Evolutionary conservation across 164 flowering plant genomes (phyloP), one percentile per base, ranked within the genome.

Genomic region (Warburgia ugandensis): DNA sequence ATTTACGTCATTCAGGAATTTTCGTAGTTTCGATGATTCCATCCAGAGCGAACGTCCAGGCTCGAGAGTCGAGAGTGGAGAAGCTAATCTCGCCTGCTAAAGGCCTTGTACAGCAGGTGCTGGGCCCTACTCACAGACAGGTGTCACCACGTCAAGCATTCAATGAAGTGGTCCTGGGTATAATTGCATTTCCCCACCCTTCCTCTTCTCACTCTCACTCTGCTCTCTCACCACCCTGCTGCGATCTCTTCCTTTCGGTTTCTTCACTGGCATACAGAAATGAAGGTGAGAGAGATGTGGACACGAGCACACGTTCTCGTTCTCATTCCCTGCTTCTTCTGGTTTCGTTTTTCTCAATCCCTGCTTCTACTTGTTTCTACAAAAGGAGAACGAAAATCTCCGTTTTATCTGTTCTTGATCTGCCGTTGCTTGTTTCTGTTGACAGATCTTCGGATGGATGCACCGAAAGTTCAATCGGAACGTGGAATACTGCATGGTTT

Each of bases 381-480:
- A n/a, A n/a, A n/a, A n/a, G n/a, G n/a, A n/a, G n/a, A n/a, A n/a
- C n/a, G n/a, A n/a, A n/a, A n/a, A n/a, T 11, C 4, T 16, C 17
- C 41, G 41, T 27, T 27, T 21, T n/a, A 38, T 16, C 20, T 39
- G 59, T 26, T 9, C 5, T 30, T 19, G 30, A 6, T 31, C 1
- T 19, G 5, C 28, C 35, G n/a, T 4, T 37, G 1, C 19, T 2
- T 40, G 6, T 45, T 43, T 45, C 14, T 16, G 11, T 17, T 0
- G 19, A 40, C 61, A 80, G 86, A 74, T 83, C 66, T 80, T 83
- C 78, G 72, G 73, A 46, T 83, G 90, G 90, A 69, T 83, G 58
- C 80, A 77, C 43, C 68, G 72, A 49, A 74, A 62, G 52, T 57
- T 83, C 35, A 61, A 66, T 50, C 63, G 47, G 17, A 68, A 67